These are phyloP conservation scores for Solanum bulbocastanum DNA, from an alignment of 257 asterid species.

Conservation along the genomic window DNA sequence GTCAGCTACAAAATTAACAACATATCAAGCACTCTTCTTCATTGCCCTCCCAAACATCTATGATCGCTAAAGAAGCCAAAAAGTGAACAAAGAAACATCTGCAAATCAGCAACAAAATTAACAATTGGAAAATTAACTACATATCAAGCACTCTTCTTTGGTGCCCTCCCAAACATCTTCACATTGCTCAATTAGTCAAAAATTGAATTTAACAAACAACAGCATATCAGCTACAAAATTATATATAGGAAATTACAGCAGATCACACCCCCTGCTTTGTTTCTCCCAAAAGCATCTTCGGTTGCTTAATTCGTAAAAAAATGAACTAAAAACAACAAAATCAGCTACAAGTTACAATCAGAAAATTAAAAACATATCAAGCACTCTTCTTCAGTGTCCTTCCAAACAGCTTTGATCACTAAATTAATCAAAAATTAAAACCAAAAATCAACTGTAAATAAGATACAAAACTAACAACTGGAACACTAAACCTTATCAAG, in stretches of 20 bases:
- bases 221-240: not conserved
- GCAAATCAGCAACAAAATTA: not conserved
- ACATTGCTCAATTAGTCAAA: not conserved
- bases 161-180: constrained; percentile 18
- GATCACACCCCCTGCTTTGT: not conserved
- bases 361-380: not conserved
- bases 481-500: not conserved
- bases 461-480: not conserved
- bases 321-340: not conserved
- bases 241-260: not conserved
- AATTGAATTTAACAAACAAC: not conserved
- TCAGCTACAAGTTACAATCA: not conserved
- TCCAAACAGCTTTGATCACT: not conserved
- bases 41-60: not conserved
- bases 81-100: not conserved
- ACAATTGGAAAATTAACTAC: not conserved
- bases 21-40: too few relatives aligned
- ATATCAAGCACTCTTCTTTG: not conserved
- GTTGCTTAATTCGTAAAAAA: not conserved
- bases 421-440: not conserved
- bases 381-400: not conserved
- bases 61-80: not conserved
- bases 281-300: not conserved
- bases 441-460: not conserved
- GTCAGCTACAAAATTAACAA: too few relatives aligned